A percentile compares a stretch with the other conserved stretches of the same genome.
These are phyloP conservation scores for Pseudozyma sp. DNA, from an alignment of 1,284 basidiomycete genomes.

Conservation along the genomic window DNA sequence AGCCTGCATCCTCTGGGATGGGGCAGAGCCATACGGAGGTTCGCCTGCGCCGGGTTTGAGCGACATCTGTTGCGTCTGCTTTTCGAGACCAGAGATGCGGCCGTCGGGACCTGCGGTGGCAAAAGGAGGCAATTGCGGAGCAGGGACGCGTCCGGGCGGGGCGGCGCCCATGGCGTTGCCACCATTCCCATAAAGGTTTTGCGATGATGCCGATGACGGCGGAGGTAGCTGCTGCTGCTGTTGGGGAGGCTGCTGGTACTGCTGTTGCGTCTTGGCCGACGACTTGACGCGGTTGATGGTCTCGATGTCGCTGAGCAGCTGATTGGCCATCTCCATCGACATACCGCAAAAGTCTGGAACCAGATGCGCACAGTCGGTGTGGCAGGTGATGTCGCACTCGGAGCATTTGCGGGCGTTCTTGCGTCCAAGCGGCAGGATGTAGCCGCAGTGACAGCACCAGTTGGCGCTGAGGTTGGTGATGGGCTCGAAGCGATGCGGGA, in stretches of 20 bases:
- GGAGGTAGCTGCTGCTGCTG: slow-evolving; percentile 15
- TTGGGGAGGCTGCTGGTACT: slow-evolving; percentile 24
- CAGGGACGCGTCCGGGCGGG: slow-evolving; percentile 31
- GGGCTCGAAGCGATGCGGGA: slow-evolving; percentile 97
- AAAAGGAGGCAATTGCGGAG: slow-evolving; percentile 30
- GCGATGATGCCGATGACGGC: slow-evolving; percentile 1
- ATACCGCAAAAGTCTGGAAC: slow-evolving; percentile 99
- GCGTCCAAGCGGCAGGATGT: slow-evolving; percentile 92
- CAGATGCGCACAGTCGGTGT: slow-evolving; percentile 96
- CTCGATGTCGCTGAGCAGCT: slow-evolving; percentile 86
- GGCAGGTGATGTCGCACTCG: slow-evolving; percentile 95
- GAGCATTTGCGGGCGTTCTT: slow-evolving; percentile 96
- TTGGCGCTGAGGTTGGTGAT: slow-evolving; percentile 97
- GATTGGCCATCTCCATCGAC: slow-evolving; percentile 99
- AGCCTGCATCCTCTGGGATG: slow-evolving; percentile 35
- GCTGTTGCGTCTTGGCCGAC: slow-evolving; percentile 43
- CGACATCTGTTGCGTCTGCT: slow-evolving; percentile 60
- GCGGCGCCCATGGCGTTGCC: slow-evolving; percentile 28
- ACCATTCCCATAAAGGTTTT: slow-evolving; percentile 12
- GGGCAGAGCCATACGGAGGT: slow-evolving; percentile 6
- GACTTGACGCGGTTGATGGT: slow-evolving; percentile 73
- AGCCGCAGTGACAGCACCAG: slow-evolving; percentile 99
- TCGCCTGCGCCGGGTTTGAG: slow-evolving; percentile 28
- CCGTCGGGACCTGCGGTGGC: slow-evolving; percentile 19
- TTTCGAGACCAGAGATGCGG: slow-evolving; percentile 47